Evolutionary conservation across 108 stramenopile species (phyloP).

Genomic region (Schizochytrium sp.): DNA sequence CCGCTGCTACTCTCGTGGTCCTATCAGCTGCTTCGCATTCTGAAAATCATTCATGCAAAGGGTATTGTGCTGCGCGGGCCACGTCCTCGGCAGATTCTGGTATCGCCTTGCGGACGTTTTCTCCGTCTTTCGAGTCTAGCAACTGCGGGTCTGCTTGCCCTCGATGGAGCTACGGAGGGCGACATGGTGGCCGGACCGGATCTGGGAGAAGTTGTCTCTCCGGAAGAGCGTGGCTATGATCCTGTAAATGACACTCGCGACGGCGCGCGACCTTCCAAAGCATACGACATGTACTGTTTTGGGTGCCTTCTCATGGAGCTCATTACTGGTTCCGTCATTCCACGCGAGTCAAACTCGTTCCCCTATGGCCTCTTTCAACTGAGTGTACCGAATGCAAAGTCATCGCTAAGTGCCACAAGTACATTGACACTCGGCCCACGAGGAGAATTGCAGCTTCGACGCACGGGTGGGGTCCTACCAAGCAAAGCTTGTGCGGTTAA

Average conservation of each 20-base stretch:
- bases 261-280: background rate
- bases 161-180: background rate
- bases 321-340: background rate
- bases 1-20: background rate
- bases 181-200: background rate
- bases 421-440: background rate
- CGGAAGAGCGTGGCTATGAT: background rate
- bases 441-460: background rate
- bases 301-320: background rate
- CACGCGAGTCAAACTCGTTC: background rate
- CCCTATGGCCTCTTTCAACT: background rate
- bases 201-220: background rate
- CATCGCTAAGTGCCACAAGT: background rate
- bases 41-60: background rate
- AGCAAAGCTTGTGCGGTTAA: too few relatives aligned
- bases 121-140: background rate
- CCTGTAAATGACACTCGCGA: background rate
- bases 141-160: background rate
- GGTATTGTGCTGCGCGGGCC: background rate
- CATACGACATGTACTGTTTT: background rate
- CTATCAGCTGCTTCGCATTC: background rate
- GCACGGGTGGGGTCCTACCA: background rate
- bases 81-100: background rate
- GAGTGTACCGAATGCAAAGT: background rate
- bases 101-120: background rate